Percentiles rank a stretch among this genome's conserved stretches.
These are phyloP conservation scores for Leptographium galeiforme DNA, from an alignment of 2,329 filamentous ascomycete genomes.

Conservation along the genomic window DNA sequence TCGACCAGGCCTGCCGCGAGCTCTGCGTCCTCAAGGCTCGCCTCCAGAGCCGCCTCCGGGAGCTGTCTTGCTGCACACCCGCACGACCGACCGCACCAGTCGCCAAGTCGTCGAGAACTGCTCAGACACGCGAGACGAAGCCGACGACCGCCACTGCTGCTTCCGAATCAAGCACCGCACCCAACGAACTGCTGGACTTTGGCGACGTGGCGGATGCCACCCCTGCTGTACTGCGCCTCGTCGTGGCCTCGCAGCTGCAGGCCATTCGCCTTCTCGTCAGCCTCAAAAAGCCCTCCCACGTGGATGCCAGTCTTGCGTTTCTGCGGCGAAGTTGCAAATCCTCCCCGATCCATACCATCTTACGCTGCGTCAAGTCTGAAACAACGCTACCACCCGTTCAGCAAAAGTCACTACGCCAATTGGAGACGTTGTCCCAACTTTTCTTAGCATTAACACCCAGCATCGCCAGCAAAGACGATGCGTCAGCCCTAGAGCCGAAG, in stretches of 20 bases:
- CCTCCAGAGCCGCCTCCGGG: constrained; percentile 18
- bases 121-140: constrained; percentile 15
- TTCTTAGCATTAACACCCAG: constrained; percentile 55
- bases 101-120: constrained; percentile 10
- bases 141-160: constrained; percentile 23
- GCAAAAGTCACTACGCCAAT: constrained; percentile 47
- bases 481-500: constrained; percentile 35
- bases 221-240: constrained; percentile 33
- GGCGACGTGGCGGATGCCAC: constrained; percentile 25
- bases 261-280: constrained; percentile 49
- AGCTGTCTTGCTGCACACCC: background rate
- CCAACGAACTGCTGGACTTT: constrained; percentile 49
- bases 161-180: background rate
- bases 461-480: constrained; percentile 50
- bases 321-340: constrained; percentile 37
- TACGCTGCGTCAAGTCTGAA: constrained; percentile 25
- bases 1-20: constrained; percentile 57
- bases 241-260: constrained; percentile 53
- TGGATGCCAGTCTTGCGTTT: constrained; percentile 43
- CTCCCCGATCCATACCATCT: constrained; percentile 46
- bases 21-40: constrained; percentile 51
- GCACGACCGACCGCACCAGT: background rate
- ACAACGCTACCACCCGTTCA: constrained; percentile 24
- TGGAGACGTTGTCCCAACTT: constrained; percentile 52
- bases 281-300: constrained; percentile 42